Base-by-base conservation (phyloP, 2,329 filamentous ascomycete genomes). In the Penicillium psychrosexuale region DNA sequence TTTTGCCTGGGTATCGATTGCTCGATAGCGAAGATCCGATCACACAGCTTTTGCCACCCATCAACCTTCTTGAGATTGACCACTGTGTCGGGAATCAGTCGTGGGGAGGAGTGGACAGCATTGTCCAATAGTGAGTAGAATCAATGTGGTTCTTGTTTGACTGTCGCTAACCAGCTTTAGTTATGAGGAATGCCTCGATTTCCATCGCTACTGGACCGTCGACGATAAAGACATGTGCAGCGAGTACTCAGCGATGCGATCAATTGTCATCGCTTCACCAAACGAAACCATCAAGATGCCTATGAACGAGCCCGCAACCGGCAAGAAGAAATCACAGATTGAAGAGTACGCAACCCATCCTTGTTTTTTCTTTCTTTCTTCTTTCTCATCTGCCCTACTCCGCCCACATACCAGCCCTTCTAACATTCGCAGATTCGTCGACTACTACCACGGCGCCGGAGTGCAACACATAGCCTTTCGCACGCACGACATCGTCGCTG, bases 21-120 rank as follows among this genome's bases (percentile, higher is more conserved):
- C 79, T 83, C 47, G 72, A 65, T 1, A 60, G 63, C 8, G 57
- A 58, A 13, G 81, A 83, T 59, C 73, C 78, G 0, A 69, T 81
- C 22, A 67, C 70, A 33, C 58, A 64, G 17, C 63, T 67, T 38
- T 77, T 89, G 3, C 90, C 91, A 0, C 61, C 75, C 0, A 81
- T 95, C n/a, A 72, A 79, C 8, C 82, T 96, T 47, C 80, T 83
- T 55, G 86, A 86, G 64, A 90, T 96, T 74, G 92, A 96, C 75
- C 91, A 96, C 80, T 96, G 91, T 76, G 91, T 96, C 65, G 92
- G 91, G 66, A 96, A 96, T 80, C 91, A 96, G 78, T 86, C 89
- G 72, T 96, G 91, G 91, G 81, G 89, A 72, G 85, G 90, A 67
- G 91, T 96, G 76, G 80, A 85, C 51, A 71, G 74, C 8, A 77